These are phyloP conservation scores for Persicaria tinctoria DNA, from an alignment of 148 eudicot genomes.

Conservation along the genomic window DNA sequence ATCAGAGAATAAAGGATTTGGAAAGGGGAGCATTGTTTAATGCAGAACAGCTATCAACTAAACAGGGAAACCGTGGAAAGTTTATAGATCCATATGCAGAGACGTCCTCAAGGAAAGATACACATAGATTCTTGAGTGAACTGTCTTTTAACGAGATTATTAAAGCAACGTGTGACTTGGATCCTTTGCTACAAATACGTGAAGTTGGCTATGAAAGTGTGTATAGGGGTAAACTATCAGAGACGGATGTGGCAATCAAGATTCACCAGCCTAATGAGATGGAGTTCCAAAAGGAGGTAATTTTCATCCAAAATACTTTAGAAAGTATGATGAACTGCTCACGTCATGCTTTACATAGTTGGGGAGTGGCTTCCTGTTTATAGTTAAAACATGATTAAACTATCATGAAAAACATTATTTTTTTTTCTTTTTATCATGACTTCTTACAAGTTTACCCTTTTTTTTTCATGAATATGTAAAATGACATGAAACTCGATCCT, in stretches of 20 bases:
- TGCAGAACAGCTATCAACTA: slow-evolving; percentile 47
- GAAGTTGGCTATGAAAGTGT: slow-evolving; percentile 81
- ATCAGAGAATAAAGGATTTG: slow-evolving; percentile 38
- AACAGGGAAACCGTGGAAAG: slow-evolving; percentile 59
- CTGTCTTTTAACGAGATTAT: slow-evolving; percentile 64
- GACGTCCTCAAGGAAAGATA: slow-evolving; percentile 34
- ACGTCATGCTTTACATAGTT: no score
- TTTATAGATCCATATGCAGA: slow-evolving; percentile 56
- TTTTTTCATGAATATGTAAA: background rate
- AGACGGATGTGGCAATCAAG: slow-evolving; percentile 74
- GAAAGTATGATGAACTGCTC: slow-evolving; percentile 13
- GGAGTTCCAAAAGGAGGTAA: slow-evolving; percentile 90
- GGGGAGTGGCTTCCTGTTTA: background rate
- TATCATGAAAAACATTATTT: background rate
- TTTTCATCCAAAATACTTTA: slow-evolving; percentile 16
- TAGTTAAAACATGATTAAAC: background rate
- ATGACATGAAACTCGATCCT: background rate
- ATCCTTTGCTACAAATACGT: slow-evolving; percentile 59
- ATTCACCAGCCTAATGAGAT: slow-evolving; percentile 42
- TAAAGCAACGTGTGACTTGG: slow-evolving; percentile 55
- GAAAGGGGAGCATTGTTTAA: slow-evolving; percentile 56
- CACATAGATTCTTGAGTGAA: slow-evolving; percentile 39
- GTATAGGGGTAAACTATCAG: slow-evolving; percentile 52
- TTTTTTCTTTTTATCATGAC: background rate
- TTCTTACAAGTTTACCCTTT: background rate